Percentiles rank a stretch among this genome's conserved stretches.
phyloP scores from a whole-genome alignment of 768 basidiomycete species.

The Pisolithus sp. region DNA sequence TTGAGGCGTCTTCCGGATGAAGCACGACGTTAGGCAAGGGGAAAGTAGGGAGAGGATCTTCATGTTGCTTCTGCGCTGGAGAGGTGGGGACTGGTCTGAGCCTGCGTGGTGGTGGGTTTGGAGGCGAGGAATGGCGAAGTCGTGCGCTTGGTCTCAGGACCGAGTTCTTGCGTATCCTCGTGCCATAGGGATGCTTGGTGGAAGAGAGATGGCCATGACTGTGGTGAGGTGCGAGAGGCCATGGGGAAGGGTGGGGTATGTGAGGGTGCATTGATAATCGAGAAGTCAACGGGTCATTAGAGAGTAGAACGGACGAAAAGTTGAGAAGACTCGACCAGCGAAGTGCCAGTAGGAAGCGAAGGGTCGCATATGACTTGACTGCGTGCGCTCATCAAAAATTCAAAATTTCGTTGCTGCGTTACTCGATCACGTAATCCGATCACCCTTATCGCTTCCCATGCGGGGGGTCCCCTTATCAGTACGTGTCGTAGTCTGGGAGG shows the following conservation, averaged over 20 bases:
- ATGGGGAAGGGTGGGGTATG: constrained; percentile 6
- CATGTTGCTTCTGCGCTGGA: constrained; percentile 14
- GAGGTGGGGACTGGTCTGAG: constrained; percentile 27
- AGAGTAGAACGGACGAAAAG: constrained; percentile 5
- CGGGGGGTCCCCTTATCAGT: not conserved
- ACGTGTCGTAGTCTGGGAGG: not conserved
- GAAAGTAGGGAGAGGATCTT: constrained; percentile 35
- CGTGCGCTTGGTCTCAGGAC: constrained; percentile 47
- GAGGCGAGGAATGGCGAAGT: constrained; percentile 39
- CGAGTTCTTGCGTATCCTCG: constrained; percentile 48
- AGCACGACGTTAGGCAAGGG: constrained; percentile 61
- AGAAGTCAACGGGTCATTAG: constrained; percentile 18
- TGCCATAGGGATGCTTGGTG: constrained; percentile 41
- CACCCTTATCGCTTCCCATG: constrained; percentile 11
- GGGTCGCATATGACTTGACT: constrained; percentile 11
- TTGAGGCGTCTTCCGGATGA: constrained; percentile 67
- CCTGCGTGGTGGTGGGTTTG: constrained; percentile 27
- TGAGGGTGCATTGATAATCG: constrained; percentile 11
- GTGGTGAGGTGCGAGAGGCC: constrained; percentile 8
- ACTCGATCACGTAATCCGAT: constrained; percentile 23
- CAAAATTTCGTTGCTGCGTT: constrained; percentile 28
- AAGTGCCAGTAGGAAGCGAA: constrained; percentile 18
- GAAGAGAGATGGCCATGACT: not conserved
- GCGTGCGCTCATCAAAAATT: constrained; percentile 24
- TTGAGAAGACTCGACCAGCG: constrained; percentile 25